Evolutionary conservation across 225 moss, liverwort and hornwort genomes (phyloP).

Genomic region (Polytrichum commune): DNA sequence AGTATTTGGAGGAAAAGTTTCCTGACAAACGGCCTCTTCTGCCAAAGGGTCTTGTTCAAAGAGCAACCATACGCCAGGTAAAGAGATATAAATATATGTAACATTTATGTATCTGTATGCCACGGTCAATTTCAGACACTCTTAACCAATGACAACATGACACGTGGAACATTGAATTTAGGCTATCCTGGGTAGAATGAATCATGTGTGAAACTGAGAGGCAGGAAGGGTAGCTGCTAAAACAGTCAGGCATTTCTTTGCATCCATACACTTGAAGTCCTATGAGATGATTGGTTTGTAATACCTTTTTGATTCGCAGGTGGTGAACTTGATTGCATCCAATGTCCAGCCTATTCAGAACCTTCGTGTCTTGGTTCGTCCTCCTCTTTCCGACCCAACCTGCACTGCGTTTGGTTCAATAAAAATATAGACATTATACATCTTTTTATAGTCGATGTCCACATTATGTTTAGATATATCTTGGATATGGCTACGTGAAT

Average conservation of each 20-base stretch:
- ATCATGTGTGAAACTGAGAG: too few relatives aligned
- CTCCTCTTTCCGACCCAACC: not conserved
- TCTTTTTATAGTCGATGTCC: not conserved
- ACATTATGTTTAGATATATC: not conserved
- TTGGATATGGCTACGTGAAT: not conserved
- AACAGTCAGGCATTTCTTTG: not conserved
- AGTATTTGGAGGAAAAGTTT: constrained; percentile 84
- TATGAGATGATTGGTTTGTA: not conserved
- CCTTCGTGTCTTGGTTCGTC: constrained; percentile 44
- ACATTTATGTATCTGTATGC: not conserved
- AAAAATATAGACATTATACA: too few relatives aligned
- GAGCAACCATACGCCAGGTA: constrained; percentile 66
- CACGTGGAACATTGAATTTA: too few relatives aligned
- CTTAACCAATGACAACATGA: too few relatives aligned
- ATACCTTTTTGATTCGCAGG: constrained; percentile 26
- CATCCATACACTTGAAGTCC: not conserved
- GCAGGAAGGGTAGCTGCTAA: not conserved
- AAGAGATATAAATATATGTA: not conserved
- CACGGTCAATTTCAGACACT: too few relatives aligned
- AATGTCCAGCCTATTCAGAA: constrained; percentile 86
- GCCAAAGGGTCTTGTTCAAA: constrained; percentile 45
- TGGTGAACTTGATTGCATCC: constrained; percentile 36
- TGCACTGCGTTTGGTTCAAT: too few relatives aligned
- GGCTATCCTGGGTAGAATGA: too few relatives aligned
- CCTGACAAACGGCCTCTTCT: constrained; percentile 52